These are phyloP conservation scores for Pleurotus pulmonarius DNA, from an alignment of 768 basidiomycete species.

Conservation along the genomic window DNA sequence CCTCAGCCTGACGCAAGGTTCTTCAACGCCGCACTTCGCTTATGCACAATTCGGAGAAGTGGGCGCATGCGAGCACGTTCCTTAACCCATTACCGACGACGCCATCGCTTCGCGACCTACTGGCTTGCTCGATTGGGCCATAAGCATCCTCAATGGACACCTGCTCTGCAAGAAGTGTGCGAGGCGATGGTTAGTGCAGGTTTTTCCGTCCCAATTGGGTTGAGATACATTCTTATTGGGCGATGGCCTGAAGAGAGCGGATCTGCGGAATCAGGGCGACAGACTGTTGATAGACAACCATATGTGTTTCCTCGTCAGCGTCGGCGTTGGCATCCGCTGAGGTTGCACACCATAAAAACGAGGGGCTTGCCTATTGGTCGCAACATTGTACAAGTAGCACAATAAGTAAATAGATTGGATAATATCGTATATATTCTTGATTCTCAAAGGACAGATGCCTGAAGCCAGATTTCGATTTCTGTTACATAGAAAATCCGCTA, in stretches of 20 bases:
- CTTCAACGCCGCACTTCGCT: slow-evolving; percentile 57
- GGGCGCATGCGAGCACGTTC: slow-evolving; percentile 15
- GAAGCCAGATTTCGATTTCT: too few relatives aligned
- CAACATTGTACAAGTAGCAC: neutral
- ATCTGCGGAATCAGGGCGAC: neutral
- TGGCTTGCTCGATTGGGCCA: slow-evolving; percentile 23
- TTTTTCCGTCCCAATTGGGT: slow-evolving; percentile 34
- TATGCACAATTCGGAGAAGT: slow-evolving; percentile 25
- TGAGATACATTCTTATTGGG: slow-evolving; percentile 36
- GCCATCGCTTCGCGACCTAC: slow-evolving; percentile 20
- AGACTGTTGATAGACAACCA: slow-evolving; percentile 5
- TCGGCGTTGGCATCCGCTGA: neutral
- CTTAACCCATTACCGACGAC: slow-evolving; percentile 24
- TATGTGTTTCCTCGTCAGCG: neutral
- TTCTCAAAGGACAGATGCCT: too few relatives aligned
- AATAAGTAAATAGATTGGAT: neutral
- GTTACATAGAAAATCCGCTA: too few relatives aligned
- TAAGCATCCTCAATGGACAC: slow-evolving; percentile 23
- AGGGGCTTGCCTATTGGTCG: slow-evolving; percentile 1
- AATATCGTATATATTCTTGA: neutral
- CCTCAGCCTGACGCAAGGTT: slow-evolving; percentile 60
- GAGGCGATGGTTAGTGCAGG: slow-evolving; percentile 36
- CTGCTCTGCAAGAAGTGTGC: slow-evolving; percentile 31
- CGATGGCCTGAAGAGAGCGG: slow-evolving; percentile 7
- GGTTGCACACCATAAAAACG: neutral